These are phyloP conservation scores for Globisporangium nunn DNA, from an alignment of 352 stramenopile genomes.

Conservation along the genomic window DNA sequence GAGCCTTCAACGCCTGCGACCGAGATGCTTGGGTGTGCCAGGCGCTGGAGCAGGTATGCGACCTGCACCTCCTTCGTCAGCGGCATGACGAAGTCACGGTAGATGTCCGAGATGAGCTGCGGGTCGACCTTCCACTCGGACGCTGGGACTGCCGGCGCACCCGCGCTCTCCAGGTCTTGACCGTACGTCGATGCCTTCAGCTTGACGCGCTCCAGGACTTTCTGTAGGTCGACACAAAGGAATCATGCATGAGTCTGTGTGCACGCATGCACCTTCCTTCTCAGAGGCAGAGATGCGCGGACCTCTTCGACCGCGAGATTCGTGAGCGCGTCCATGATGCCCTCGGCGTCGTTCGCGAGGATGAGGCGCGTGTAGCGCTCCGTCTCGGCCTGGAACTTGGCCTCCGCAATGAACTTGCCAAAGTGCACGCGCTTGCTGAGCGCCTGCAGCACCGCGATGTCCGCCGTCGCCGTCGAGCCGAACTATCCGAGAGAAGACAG, in stretches of 20 bases:
- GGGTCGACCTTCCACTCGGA: conserved; percentile 93
- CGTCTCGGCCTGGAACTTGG: conserved; percentile 93
- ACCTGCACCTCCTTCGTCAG: conserved; percentile 99
- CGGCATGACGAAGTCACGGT: conserved; percentile 97
- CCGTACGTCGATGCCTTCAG: conserved; percentile 97
- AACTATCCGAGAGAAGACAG: conserved; percentile 24
- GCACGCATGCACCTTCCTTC: neutral
- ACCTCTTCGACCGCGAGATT: conserved; percentile 91
- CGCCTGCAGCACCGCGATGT: conserved; percentile 93
- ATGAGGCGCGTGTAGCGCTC: conserved; percentile 92
- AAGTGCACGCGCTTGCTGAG: conserved; percentile 97
- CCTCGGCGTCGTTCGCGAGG: conserved; percentile 86
- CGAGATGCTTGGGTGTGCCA: conserved; percentile 72
- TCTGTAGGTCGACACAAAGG: conserved; percentile 19
- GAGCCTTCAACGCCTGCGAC: conserved; percentile 61
- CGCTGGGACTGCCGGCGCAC: conserved; percentile 21
- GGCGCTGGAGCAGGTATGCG: conserved; percentile 78
- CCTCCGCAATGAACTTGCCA: conserved; percentile 97
- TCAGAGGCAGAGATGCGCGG: conserved; percentile 10
- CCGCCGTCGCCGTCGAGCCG: conserved; percentile 75
- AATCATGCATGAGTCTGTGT: neutral
- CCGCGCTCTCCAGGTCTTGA: conserved; percentile 58
- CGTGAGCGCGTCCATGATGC: conserved; percentile 95
- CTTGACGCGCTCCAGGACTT: conserved; percentile 89
- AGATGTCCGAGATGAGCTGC: conserved; percentile 94